Percentiles rank a stretch among this genome's conserved stretches.
These are phyloP conservation scores for Tulasnella sp. DNA, from an alignment of 768 basidiomycete genomes.

Conservation along the genomic window DNA sequence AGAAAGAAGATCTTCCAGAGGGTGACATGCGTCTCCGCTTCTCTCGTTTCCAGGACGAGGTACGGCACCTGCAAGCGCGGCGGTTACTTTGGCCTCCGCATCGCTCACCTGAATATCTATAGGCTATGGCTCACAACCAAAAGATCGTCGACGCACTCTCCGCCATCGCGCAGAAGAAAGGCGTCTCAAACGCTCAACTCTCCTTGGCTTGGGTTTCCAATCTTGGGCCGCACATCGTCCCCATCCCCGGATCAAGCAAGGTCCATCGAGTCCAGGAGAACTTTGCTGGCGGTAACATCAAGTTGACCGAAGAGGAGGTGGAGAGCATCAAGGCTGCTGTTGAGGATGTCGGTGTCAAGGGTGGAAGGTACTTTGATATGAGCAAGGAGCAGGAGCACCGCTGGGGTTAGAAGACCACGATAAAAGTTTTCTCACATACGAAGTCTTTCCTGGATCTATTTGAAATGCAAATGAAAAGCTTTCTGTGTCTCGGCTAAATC, in stretches of 20 bases:
- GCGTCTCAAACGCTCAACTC: constrained; percentile 42
- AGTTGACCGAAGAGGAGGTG: background rate
- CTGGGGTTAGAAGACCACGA: constrained; percentile 4
- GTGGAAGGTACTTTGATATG: constrained; percentile 18
- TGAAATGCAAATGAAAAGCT: background rate
- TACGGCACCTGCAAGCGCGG: constrained; percentile 28
- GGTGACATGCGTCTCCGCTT: constrained; percentile 41
- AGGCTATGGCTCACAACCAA: constrained; percentile 44
- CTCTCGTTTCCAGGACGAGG: constrained; percentile 49
- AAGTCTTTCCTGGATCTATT: background rate
- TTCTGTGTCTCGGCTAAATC: too few species aligned
- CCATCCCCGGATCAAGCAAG: constrained; percentile 42
- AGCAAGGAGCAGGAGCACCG: background rate
- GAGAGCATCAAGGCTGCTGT: constrained; percentile 10
- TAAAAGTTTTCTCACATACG: background rate
- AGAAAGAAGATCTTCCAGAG: constrained; percentile 41
- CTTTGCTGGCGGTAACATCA: constrained; percentile 3
- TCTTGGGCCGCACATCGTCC: constrained; percentile 44
- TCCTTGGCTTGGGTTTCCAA: constrained; percentile 44
- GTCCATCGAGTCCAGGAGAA: constrained; percentile 24
- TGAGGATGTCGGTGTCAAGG: constrained; percentile 2
- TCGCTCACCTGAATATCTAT: constrained; percentile 28
- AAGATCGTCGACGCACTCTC: constrained; percentile 42
- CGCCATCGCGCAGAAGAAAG: constrained; percentile 42
- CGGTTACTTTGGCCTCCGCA: constrained; percentile 20